Evolutionary conservation across 306 rosid species (phyloP).

Genomic region (Cucumis sativus): DNA sequence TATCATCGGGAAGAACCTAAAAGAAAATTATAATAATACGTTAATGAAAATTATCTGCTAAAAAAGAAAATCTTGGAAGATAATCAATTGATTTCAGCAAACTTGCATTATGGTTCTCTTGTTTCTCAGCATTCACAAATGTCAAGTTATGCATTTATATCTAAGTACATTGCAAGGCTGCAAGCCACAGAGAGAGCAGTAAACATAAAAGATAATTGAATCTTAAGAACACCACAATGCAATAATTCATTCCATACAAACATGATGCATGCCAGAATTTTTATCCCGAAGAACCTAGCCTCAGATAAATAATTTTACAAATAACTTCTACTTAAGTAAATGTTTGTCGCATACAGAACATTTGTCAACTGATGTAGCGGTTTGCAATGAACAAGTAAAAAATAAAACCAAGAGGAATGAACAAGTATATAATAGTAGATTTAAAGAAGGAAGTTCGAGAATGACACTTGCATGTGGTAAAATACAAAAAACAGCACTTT

Average conservation of each 20-base stretch:
- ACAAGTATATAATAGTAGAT: neutral
- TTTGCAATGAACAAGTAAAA: neutral
- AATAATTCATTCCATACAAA: neutral
- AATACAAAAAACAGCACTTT: neutral
- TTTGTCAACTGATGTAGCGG: neutral
- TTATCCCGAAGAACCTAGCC: neutral
- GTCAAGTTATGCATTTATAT: neutral
- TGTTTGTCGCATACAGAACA: neutral
- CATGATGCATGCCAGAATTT: neutral
- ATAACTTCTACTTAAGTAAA: neutral
- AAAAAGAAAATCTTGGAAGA: neutral
- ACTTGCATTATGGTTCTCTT: neutral
- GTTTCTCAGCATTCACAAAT: neutral
- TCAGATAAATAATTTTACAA: neutral
- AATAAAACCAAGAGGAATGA: neutral
- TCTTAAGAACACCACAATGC: neutral
- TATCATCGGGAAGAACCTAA: constrained; percentile 89
- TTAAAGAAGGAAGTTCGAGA: neutral
- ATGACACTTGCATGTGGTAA: neutral
- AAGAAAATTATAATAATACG: neutral
- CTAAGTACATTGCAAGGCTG: neutral
- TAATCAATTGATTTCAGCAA: neutral
- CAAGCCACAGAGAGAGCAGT: neutral
- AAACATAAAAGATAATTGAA: neutral
- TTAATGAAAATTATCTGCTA: constrained; percentile 3